phyloP scores from a whole-genome alignment of 108 stramenopile genomes.

The Cylindrotheca fusiformis region DNA sequence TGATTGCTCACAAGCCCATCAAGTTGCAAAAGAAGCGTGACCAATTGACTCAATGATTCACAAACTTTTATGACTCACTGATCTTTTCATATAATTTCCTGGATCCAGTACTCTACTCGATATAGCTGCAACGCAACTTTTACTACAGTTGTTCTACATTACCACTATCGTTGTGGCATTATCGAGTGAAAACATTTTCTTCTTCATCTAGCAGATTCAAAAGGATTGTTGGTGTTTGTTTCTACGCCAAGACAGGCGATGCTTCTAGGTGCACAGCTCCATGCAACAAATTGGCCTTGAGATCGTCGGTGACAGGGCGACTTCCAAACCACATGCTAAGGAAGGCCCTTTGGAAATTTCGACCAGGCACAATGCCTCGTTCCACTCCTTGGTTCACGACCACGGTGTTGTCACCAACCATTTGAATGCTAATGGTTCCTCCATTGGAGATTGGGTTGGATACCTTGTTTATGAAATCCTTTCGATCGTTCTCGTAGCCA shows the following conservation, averaged over 20 bases:
- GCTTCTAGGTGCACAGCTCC: slow-evolving; percentile 10
- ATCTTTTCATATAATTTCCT: too few relatives aligned
- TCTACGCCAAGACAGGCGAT: neutral
- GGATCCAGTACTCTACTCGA: too few relatives aligned
- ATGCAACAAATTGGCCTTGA: slow-evolving; percentile 19
- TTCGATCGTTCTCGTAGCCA: slow-evolving; percentile 30
- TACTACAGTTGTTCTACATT: too few relatives aligned
- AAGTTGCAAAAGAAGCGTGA: too few relatives aligned
- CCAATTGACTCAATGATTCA: too few relatives aligned
- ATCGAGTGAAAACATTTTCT: too few relatives aligned
- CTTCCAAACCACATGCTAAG: slow-evolving; percentile 47
- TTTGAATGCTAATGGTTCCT: slow-evolving; percentile 24
- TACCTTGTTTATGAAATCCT: slow-evolving; percentile 22
- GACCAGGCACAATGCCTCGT: slow-evolving; percentile 22
- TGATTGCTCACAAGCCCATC: too few relatives aligned
- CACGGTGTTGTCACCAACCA: slow-evolving; percentile 28
- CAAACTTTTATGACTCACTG: too few relatives aligned
- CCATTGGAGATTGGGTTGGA: slow-evolving; percentile 13
- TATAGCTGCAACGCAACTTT: too few relatives aligned
- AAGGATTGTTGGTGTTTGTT: too few relatives aligned
- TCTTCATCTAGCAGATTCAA: too few relatives aligned
- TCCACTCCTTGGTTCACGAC: slow-evolving; percentile 31
- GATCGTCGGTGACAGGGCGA: slow-evolving; percentile 25
- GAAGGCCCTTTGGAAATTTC: slow-evolving; percentile 33
- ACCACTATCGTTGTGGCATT: too few relatives aligned